Percentiles rank a stretch among this genome's conserved stretches.
phyloP scores from a whole-genome alignment of 2,329 filamentous ascomycete species.

The Pseudocercospora pini-densiflorae region DNA sequence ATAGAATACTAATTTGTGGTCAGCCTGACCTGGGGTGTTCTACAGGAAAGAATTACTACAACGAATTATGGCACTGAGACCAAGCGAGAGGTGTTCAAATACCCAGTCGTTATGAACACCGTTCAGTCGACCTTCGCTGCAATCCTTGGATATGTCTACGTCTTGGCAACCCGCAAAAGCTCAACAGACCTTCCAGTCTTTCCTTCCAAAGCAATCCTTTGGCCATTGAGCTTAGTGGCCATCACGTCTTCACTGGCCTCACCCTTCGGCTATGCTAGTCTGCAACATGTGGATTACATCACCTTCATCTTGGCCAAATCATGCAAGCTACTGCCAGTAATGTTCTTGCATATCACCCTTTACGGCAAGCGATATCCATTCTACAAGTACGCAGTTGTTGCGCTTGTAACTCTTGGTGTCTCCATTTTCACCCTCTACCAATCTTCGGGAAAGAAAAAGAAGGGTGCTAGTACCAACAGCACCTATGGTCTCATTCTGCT shows the following conservation, averaged over 20 bases:
- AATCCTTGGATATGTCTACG: slow-evolving; percentile 79
- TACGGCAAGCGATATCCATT: slow-evolving; percentile 89
- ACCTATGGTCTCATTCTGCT: slow-evolving; percentile 83
- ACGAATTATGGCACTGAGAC: slow-evolving; percentile 74
- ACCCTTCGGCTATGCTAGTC: slow-evolving; percentile 92
- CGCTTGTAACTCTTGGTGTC: slow-evolving; percentile 87
- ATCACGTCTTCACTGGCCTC: slow-evolving; percentile 86
- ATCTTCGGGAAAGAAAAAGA: slow-evolving; percentile 44
- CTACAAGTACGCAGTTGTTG: slow-evolving; percentile 95
- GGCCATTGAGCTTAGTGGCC: slow-evolving; percentile 81
- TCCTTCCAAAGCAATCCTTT: slow-evolving; percentile 73
- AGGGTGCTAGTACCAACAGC: slow-evolving; percentile 58
- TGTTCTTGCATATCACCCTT: slow-evolving; percentile 92
- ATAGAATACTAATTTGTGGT: slow-evolving; percentile 3
- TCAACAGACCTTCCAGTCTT: slow-evolving; percentile 66
- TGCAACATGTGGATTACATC: slow-evolving; percentile 95
- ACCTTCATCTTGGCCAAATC: slow-evolving; percentile 97
- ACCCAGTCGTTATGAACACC: slow-evolving; percentile 94
- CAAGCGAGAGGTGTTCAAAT: slow-evolving; percentile 78
- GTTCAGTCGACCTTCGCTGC: slow-evolving; percentile 91
- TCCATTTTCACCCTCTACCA: slow-evolving; percentile 92
- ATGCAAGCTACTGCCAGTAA: slow-evolving; percentile 98
- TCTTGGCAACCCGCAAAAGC: slow-evolving; percentile 61
- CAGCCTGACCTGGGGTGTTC: slow-evolving; percentile 89
- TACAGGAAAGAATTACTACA: slow-evolving; percentile 97